These are phyloP conservation scores for Strigomonas galati DNA, from an alignment of 208 protist genomes.

Conservation along the genomic window DNA sequence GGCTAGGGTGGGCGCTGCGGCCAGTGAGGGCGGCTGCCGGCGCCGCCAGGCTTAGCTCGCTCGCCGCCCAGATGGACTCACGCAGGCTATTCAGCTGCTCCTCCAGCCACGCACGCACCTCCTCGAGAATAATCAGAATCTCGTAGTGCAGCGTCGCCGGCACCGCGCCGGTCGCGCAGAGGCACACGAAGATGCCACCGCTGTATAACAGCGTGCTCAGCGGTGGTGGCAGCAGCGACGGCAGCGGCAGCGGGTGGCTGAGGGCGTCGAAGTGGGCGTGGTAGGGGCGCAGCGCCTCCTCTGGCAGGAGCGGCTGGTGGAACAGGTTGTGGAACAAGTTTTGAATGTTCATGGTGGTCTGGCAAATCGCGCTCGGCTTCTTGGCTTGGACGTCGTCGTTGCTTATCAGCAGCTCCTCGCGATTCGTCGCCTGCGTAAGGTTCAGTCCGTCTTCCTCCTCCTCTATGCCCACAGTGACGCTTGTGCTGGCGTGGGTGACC, in stretches of 20 bases:
- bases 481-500: too few species aligned
- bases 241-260: neutral
- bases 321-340: neutral
- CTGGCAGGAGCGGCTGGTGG: neutral
- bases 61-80: neutral
- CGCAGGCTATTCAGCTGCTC: neutral
- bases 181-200: neutral
- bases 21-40: neutral
- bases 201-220: neutral
- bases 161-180: neutral
- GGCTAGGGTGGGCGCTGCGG: too few species aligned
- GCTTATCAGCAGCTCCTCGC: neutral
- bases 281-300: neutral
- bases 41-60: neutral
- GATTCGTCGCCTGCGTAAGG: too few species aligned
- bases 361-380: neutral
- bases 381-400: neutral
- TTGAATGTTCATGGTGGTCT: neutral
- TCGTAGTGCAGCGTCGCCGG: neutral
- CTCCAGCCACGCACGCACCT: neutral
- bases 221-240: neutral
- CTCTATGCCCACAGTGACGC: neutral
- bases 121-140: neutral
- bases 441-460: neutral
- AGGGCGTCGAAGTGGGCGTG: neutral